Conservation (phyloP, 2,329 filamentous ascomycete species). For the Tolypocladium nubicola region DNA sequence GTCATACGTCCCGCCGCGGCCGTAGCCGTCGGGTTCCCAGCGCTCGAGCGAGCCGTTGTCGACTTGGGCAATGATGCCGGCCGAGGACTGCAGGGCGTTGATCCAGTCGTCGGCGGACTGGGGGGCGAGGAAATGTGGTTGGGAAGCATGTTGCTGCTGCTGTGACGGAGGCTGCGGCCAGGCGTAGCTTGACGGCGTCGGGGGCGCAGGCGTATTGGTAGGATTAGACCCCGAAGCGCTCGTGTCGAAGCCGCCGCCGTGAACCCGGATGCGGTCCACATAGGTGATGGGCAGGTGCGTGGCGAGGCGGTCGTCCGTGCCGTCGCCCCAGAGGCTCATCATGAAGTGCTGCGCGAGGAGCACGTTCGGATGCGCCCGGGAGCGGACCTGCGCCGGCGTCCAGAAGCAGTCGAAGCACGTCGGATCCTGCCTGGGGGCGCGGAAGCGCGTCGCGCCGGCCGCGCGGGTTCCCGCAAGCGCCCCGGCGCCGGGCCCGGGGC, state of each 20-base stretch:
- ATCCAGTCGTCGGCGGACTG: constrained; percentile 28
- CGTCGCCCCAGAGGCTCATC: constrained; percentile 54
- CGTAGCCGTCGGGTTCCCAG: constrained; percentile 61
- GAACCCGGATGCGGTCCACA: constrained; percentile 58
- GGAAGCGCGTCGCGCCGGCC: constrained; percentile 8
- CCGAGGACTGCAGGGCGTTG: constrained; percentile 30
- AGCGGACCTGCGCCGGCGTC: constrained; percentile 58
- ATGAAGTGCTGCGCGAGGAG: constrained; percentile 55
- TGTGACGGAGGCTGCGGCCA: neutral
- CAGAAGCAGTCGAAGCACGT: constrained; percentile 67
- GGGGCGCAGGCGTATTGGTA: neutral
- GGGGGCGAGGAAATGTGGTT: constrained; percentile 4
- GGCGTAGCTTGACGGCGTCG: neutral
- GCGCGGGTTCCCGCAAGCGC: neutral
- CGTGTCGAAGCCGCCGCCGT: constrained; percentile 30
- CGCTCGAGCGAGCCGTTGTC: constrained; percentile 63
- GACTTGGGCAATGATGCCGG: constrained; percentile 50
- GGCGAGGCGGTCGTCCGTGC: constrained; percentile 44
- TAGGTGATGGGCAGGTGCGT: constrained; percentile 55
- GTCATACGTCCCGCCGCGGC: constrained; percentile 45
- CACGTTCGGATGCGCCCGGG: constrained; percentile 55
- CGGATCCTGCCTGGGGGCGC: constrained; percentile 34
- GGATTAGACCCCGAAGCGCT: neutral
- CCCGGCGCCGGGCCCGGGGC: neutral
- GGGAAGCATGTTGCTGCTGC: neutral